phyloP scores from a whole-genome alignment of 306 rosid species.

The Bauhinia variegata region DNA sequence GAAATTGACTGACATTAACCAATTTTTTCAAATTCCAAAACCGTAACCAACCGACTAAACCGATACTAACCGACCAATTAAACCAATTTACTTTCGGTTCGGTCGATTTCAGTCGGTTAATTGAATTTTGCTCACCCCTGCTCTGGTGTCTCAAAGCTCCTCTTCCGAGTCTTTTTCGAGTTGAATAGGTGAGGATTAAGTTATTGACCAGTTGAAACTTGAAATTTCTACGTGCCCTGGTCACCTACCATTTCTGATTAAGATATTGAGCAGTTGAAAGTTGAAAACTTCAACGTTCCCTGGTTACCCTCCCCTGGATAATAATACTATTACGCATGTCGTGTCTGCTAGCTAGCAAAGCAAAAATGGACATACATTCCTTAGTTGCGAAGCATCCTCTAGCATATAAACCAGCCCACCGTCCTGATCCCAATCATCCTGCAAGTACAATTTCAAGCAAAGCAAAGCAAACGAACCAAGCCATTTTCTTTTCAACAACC shows the following conservation, averaged over 20 bases:
- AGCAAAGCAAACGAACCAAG: conserved; percentile 3
- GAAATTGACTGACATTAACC: too few species aligned
- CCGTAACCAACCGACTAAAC: too few species aligned
- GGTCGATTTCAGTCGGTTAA: too few species aligned
- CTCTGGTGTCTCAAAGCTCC: too few species aligned
- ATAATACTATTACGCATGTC: not conserved
- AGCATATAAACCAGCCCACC: conserved; percentile 28
- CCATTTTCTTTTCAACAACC: conserved; percentile 11
- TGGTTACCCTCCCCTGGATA: too few species aligned
- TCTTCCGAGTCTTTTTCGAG: too few species aligned
- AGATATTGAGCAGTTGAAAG: conserved; percentile 15
- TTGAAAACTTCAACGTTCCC: not conserved
- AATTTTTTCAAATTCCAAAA: too few species aligned
- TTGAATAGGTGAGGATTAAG: not conserved
- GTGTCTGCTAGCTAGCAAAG: not conserved
- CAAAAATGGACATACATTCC: not conserved
- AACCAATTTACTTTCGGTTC: too few species aligned
- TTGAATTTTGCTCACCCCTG: too few species aligned
- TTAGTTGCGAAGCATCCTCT: conserved; percentile 39
- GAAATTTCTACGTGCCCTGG: not conserved
- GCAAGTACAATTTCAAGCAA: conserved; percentile 31
- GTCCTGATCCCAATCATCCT: not conserved
- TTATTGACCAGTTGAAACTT: conserved; percentile 6
- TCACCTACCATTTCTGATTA: too few species aligned
- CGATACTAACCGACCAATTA: too few species aligned